Base-by-base conservation (phyloP, 495 filamentous ascomycete genomes). In the Penicillium dipodomyicola region DNA sequence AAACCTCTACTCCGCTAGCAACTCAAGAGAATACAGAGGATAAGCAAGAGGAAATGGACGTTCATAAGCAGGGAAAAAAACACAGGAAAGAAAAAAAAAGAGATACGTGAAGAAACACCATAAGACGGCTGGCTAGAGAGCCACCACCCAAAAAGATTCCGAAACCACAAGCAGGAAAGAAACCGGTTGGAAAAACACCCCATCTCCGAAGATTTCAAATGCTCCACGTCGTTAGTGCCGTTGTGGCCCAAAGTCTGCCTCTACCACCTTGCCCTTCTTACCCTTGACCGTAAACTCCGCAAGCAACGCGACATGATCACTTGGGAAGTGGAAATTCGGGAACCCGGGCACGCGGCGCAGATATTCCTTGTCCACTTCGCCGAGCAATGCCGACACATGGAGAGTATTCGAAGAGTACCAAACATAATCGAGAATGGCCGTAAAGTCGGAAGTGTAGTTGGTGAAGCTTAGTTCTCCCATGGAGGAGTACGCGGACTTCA, bases 251-350 rank as follows among this genome's bases (percentile, higher is more conserved):
- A 85, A 85, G 67, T 84, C 81, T 54, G 81, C 78, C 55, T 87
- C 86, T 60, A 83, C 76, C 64, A 78, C 76, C 76, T 92, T 92
- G 69, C 85, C 88, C 68, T 94, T 89, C 77, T 95, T 97, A 23
- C 82, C 81, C 75, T 96, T 97, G 73, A 97, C 86, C 54, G 86
- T 81, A 73, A 97, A 96, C 74, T 97, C 91, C 54, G 90, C 88
- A 75, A 91, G 84, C 63, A 98, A 83, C 72, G 92, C 89, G 63
- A 98, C 83, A 74, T 98, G 94, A 72, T 98, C 94, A 70, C 91
- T 94, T 1, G 95, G 95, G 76, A 96, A 97, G 74, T 97, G 94
- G 68, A 88, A 92, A 64, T 97, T 96, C 11, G 94, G 94, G 73
- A 97, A 98, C 0, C 94, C 94, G 4, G 94, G 94, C 5, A 97